A percentile compares a stretch with the other conserved stretches of the same genome.
These are phyloP conservation scores for Ramaria sp. DNA, from an alignment of 768 basidiomycete genomes.

Conservation along the genomic window DNA sequence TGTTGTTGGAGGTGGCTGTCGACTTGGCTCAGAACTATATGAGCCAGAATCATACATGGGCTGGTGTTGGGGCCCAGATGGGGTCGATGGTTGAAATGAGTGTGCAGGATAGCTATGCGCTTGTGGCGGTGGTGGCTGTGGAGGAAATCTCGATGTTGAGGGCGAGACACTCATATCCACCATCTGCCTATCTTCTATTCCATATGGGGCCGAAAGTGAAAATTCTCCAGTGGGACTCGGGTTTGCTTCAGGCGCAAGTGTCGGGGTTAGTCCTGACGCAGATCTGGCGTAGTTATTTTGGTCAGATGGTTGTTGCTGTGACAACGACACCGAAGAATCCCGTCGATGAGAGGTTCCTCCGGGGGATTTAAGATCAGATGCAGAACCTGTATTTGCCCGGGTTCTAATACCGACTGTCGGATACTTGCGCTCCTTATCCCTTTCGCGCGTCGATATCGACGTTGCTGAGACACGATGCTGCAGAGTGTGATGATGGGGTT, in stretches of 20 bases:
- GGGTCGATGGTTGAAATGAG: not conserved
- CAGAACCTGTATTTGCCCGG: not conserved
- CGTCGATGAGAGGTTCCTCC: not conserved
- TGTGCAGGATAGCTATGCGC: not conserved
- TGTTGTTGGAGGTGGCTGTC: not conserved
- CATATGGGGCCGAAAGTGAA: not conserved
- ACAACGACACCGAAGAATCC: not conserved
- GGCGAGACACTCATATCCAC: not conserved
- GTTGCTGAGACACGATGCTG: not conserved
- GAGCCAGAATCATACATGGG: constrained; percentile 1
- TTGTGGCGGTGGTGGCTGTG: not conserved
- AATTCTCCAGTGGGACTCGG: not conserved
- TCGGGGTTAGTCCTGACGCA: not conserved
- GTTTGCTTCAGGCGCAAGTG: not conserved
- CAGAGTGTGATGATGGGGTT: not conserved
- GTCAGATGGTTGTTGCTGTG: not conserved
- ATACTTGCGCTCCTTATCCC: constrained; percentile 1
- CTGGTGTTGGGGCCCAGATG: not conserved
- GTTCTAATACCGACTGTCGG: not conserved
- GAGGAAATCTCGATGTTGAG: not conserved
- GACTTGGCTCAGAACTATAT: not conserved
- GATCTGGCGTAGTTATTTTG: not conserved
- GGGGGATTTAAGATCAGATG: not conserved
- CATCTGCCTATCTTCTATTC: not conserved
- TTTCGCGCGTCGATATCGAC: not conserved